Conservation (phyloP, 1,284 basidiomycete species). For the Gymnopus androsaceus region DNA sequence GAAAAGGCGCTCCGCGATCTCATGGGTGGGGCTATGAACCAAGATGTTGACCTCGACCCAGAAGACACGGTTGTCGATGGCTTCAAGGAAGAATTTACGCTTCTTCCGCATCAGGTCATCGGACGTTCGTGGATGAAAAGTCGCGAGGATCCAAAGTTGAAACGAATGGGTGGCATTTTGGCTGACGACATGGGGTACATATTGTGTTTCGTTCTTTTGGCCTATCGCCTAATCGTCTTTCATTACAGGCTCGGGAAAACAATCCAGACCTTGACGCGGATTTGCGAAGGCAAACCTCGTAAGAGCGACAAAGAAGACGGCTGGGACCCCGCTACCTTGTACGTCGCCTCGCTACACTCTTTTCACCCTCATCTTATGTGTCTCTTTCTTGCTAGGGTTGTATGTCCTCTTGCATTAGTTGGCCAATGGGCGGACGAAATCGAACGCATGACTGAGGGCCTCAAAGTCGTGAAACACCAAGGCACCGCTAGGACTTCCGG, state of each 20-base stretch:
- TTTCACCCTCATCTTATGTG: conserved; percentile 9
- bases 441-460: conserved; percentile 69
- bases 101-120: conserved; percentile 87
- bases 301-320: conserved; percentile 73
- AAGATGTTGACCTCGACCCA: conserved; percentile 54
- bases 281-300: conserved; percentile 74
- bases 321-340: conserved; percentile 75
- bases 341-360: conserved; percentile 29
- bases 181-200: conserved; percentile 89
- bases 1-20: conserved; percentile 68
- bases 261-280: conserved; percentile 85
- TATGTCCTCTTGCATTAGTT: conserved; percentile 84
- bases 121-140: conserved; percentile 88
- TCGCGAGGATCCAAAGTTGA: conserved; percentile 69
- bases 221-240: neutral
- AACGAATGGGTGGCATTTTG: conserved; percentile 83
- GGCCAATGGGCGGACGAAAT: conserved; percentile 92
- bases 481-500: conserved; percentile 72
- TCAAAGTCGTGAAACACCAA: conserved; percentile 82
- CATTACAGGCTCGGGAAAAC: conserved; percentile 79
- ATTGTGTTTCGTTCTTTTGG: neutral
- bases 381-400: conserved; percentile 52
- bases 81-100: conserved; percentile 65
- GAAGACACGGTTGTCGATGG: conserved; percentile 71
- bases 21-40: conserved; percentile 54